Base-by-base conservation (phyloP, 192 early-diverging fungal genomes). In the Pilaira anomala region DNA sequence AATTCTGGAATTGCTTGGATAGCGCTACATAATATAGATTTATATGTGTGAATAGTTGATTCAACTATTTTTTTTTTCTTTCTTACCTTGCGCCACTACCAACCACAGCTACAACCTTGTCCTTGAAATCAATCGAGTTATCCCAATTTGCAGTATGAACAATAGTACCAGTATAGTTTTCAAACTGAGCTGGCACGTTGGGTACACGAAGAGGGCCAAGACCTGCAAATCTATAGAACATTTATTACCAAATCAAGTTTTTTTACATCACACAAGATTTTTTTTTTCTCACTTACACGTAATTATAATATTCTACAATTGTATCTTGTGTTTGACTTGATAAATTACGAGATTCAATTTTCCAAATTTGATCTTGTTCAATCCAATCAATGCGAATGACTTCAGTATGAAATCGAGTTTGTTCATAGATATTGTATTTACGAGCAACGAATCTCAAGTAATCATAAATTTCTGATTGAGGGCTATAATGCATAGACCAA, bases 71-170 rank as follows among this genome's bases (percentile, higher is more conserved):
- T 53, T 18, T 14, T 41, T n/a, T 29, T 18, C 7, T 29, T 12
- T 7, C 33, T 33, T 72, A 77, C 80, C 77, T 78, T 30, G 80
- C 75, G 56, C 80, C 80, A 42, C 73, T 79, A 24, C 80, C 80
- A 66, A 82, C 65, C 1, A 82, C 55, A 21, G 78, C 80, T 11
- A 82, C 71, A 7, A 67, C 58, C 56, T 82, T 82, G 54, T 62
- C 67, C 9, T 66, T 75, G 21, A 85, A 54, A 57, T 82, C 76
- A 29, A 76, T 62, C 4, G 60, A 69, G 16, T 70, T 26, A 36
- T 83, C 70, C 85, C 85, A 87, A 44, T 73, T 60, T 22, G 81
- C 78, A 0, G 83, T 79, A 64, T 87, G 85, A 28, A 83, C 53
- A 11, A 68, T 72, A 3, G 63, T 68, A 16, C 85, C 85, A 41